These are phyloP conservation scores for Torulaspora pretoriensis DNA, from an alignment of 1,139 yeast genomes.

Conservation along the genomic window DNA sequence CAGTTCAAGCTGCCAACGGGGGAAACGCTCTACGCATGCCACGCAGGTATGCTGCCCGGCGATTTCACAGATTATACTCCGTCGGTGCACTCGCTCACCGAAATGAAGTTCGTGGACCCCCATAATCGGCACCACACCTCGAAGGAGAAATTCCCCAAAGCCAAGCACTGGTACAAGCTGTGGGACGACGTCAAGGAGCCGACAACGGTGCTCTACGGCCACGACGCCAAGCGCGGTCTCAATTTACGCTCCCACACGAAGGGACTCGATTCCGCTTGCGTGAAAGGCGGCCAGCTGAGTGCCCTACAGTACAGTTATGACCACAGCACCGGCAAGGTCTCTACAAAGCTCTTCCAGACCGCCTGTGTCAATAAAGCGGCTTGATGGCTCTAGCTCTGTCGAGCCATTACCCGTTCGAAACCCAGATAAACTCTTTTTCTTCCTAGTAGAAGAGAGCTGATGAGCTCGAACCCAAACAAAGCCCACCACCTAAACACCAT, in stretches of 20 bases:
- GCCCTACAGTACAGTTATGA: constrained; percentile 42
- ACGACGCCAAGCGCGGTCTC: constrained; percentile 78
- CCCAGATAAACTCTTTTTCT: background rate
- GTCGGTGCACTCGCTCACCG: constrained; percentile 22
- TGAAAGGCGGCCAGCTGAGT: constrained; percentile 63
- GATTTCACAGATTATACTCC: constrained; percentile 19
- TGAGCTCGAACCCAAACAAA: constrained; percentile 13
- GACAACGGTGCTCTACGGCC: constrained; percentile 77
- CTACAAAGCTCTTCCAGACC: constrained; percentile 19
- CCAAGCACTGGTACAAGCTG: constrained; percentile 30
- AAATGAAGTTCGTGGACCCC: constrained; percentile 33
- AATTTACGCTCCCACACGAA: constrained; percentile 59
- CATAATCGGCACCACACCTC: constrained; percentile 25
- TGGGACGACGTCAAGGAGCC: constrained; percentile 32
- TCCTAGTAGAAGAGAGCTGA: constrained; percentile 4
- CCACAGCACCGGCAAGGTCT: background rate
- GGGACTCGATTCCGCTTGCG: constrained; percentile 84
- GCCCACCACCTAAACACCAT: constrained; percentile 24
- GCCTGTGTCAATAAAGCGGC: constrained; percentile 8
- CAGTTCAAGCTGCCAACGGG: constrained; percentile 19
- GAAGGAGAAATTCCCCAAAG: constrained; percentile 18
- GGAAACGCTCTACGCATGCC: constrained; percentile 25
- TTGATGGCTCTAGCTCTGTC: background rate
- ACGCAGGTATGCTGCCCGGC: constrained; percentile 35
- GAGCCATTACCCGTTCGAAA: constrained; percentile 1